phyloP scores from a whole-genome alignment of 2,329 filamentous ascomycete genomes.

The Ceratocystis variospora region DNA sequence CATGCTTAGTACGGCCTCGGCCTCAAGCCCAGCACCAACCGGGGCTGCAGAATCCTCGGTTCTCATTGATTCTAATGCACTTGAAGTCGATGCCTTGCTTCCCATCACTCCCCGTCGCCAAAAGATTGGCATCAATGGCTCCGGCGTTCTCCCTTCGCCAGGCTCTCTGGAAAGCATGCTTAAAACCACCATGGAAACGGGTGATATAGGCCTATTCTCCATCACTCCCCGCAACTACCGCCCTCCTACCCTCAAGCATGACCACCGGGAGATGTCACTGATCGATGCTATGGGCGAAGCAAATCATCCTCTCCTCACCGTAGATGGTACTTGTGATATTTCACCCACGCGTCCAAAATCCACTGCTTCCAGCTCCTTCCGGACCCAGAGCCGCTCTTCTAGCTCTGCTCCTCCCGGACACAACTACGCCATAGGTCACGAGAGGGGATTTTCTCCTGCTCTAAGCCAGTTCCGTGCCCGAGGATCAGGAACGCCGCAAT shows the following conservation, averaged over 20 bases:
- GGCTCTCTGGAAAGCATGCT: conserved; percentile 50
- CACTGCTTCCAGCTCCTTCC: not conserved
- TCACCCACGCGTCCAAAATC: conserved; percentile 3
- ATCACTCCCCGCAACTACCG: conserved; percentile 30
- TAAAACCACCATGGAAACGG: conserved; percentile 51
- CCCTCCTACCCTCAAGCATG: conserved; percentile 12
- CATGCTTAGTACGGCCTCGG: conserved; percentile 10
- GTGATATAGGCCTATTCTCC: conserved; percentile 49
- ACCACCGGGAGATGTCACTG: conserved; percentile 15
- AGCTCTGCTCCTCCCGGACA: conserved; percentile 4
- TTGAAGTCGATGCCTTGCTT: conserved; percentile 14
- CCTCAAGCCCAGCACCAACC: conserved; percentile 8
- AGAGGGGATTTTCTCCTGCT: conserved; percentile 4
- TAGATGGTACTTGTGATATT: conserved; percentile 6
- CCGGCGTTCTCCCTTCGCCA: conserved; percentile 32
- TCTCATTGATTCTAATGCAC: not conserved
- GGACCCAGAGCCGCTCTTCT: conserved; percentile 13
- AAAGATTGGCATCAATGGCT: conserved; percentile 15
- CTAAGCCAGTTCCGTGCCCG: conserved; percentile 7
- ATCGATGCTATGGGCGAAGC: conserved; percentile 17
- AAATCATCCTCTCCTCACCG: conserved; percentile 12
- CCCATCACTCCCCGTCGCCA: conserved; percentile 17
- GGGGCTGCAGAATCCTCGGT: conserved; percentile 4
- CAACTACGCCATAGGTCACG: not conserved
- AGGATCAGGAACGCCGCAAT: conserved; percentile 1